Base-by-base conservation (phyloP, 1,284 basidiomycete genomes). In the Waitea zeae region DNA sequence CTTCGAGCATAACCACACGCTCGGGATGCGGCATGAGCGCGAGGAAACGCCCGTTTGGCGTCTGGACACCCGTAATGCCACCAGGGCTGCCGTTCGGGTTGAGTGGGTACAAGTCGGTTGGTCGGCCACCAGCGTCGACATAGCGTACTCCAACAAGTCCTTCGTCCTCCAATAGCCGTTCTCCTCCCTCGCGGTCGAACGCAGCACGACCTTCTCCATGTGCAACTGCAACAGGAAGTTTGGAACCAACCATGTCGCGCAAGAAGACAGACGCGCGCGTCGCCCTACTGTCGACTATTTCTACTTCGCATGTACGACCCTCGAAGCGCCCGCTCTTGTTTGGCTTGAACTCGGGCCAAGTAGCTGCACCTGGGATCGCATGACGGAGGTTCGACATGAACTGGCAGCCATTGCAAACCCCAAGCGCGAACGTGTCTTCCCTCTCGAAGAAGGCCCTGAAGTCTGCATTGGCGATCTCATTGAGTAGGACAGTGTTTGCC, bases 341-440 rank as follows among this genome's bases (percentile, higher is more conserved):
- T 22, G 69, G 61, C 61, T 92, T 92, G 70, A 96, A 92, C 40
- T 70, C 64, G 0, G 93, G 95, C 93, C 92, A 98, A 39, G 62
- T 49, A 39, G 71, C 60, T 20, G 86, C 77, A 19, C 90, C 92
- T 2, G 89, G 88, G 41, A 97, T 80, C 42, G 97, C 76, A 37
- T 80, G 76, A 38, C 69, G 70, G 36, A 99, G 67, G 46, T 88
- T 79, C 46, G 79, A 80, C 48, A 98, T 72, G 67, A 97, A 88
- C 57, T 99, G 93, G 56, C 93, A 98, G 4, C 93, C 93, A 51
- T 99, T 99, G 62, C 95, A 99, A 18, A 99, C 89, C 15, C 81
- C 95, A 15, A 99, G 66, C 0, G 86, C 73, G 52, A 97, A 98
- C 0, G 87, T 88, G 48, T 81, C 66, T 12, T 69, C 54, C 30